These are phyloP conservation scores for Theileria sp. DNA, from an alignment of 169 alveolate genomes.

Conservation along the genomic window DNA sequence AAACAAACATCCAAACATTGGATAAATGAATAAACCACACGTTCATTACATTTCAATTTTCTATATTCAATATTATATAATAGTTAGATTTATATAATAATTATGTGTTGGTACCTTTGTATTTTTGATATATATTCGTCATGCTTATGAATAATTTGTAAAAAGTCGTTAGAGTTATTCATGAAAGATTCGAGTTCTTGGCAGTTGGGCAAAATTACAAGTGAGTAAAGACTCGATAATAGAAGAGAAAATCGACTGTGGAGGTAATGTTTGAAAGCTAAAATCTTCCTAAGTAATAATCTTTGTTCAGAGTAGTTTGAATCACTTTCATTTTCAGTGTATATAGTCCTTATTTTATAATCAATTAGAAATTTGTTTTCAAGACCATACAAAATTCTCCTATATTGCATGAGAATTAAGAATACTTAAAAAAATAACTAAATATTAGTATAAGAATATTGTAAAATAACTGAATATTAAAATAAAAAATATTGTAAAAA, in stretches of 20 bases:
- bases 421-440: neutral
- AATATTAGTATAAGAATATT: no score
- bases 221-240: slow-evolving; percentile 8
- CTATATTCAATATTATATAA: slow-evolving; percentile 7
- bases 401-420: neutral
- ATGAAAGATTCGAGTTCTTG: slow-evolving; percentile 11
- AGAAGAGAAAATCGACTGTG: slow-evolving; percentile 9
- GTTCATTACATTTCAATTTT: neutral
- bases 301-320: neutral
- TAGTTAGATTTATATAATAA: neutral
- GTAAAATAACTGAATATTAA: no score
- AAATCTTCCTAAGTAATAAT: neutral
- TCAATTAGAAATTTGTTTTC: slow-evolving; percentile 32
- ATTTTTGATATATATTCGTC: slow-evolving; percentile 21
- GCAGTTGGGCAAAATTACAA: neutral
- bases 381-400: slow-evolving; percentile 46
- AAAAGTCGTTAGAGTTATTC: slow-evolving; percentile 14
- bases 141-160: slow-evolving; percentile 34
- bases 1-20: slow-evolving; percentile 15
- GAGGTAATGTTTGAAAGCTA: slow-evolving; percentile 6
- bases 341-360: slow-evolving; percentile 20
- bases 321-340: neutral
- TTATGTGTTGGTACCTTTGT: neutral
- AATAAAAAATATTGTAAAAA: no score
- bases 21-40: neutral